These are phyloP conservation scores for Pulveroboletus sp. DNA, from an alignment of 768 basidiomycete genomes.

Conservation along the genomic window DNA sequence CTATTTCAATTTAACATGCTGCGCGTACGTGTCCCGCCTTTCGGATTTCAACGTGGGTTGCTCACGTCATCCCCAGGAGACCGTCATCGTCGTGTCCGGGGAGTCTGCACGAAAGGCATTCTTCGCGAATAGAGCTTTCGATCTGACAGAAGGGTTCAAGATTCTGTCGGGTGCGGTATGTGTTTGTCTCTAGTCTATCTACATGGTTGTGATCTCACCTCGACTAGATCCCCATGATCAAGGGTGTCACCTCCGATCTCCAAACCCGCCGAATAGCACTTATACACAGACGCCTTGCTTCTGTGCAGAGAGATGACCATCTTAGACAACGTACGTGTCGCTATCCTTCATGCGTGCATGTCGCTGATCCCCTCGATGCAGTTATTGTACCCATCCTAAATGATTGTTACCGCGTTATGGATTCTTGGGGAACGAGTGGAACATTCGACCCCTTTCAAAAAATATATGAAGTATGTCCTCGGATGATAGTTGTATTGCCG, in stretches of 20 bases:
- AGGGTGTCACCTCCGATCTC: constrained; percentile 71
- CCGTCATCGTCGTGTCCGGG: constrained; percentile 74
- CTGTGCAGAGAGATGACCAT: constrained; percentile 60
- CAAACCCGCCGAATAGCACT: constrained; percentile 56
- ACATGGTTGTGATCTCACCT: constrained; percentile 13
- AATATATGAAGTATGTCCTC: constrained; percentile 56
- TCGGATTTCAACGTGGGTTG: constrained; percentile 10
- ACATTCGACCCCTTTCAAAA: constrained; percentile 70
- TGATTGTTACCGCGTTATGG: constrained; percentile 61
- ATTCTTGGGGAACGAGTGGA: constrained; percentile 63
- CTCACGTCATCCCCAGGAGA: constrained; percentile 47
- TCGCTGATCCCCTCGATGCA: constrained; percentile 28
- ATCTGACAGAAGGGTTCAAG: constrained; percentile 78
- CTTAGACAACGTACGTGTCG: constrained; percentile 55
- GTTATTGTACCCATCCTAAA: constrained; percentile 65
- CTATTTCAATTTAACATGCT: constrained; percentile 71
- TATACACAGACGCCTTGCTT: constrained; percentile 70
- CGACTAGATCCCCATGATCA: constrained; percentile 68
- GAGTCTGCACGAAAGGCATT: constrained; percentile 67
- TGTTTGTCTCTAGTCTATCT: constrained; percentile 18
- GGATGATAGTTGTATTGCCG: neutral
- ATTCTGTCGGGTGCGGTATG: constrained; percentile 75
- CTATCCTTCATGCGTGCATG: neutral
- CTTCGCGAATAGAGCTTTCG: constrained; percentile 66
- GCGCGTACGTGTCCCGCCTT: constrained; percentile 44